Evolutionary conservation across 73 alveolate species (phyloP), one percentile per base, ranked within the genome.

Genomic region (Effrenium voratum): DNA sequence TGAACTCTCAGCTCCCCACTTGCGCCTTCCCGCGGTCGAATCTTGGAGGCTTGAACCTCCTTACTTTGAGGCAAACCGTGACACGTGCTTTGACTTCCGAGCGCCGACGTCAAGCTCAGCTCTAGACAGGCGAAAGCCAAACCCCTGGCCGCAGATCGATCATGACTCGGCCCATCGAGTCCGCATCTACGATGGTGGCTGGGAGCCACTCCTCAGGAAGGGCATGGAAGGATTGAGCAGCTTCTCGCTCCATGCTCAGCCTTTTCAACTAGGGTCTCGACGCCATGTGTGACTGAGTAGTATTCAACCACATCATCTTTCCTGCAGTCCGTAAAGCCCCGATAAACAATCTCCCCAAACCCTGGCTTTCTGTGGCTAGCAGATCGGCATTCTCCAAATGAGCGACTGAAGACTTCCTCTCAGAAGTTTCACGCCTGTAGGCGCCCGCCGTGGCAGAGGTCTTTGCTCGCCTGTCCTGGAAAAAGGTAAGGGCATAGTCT

Each of bases 111-210:
- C n/a, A n/a, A n/a, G n/a, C n/a, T n/a, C n/a, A n/a, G n/a, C 43
- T 19, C 44, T 46, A 41, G 26, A 30, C 95, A 41, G 95, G 41
- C 40, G 95, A 88, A 70, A 88, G 95, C 95, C 95, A 88, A 70
- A 88, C 95, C 30, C 95, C 95, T 5, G 95, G 95, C 85, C 95
- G 95, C 75, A 88, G 41, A 52, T 88, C 95, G 60, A 88, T 88
- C 95, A 88, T 88, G 41, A 88, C 95, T 43, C 95, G 84, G 49
- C 95, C 95, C 30, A 45, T 16, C 41, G 95, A 38, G 59, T 88
- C 95, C 12, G 50, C 52, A 49, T 88, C 95, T 30, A 63, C 36
- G 50, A 88, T 73, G 52, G 81, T 66, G 52, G 86, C 83, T 15
- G 95, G 95, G 70, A 88, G 95, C 95, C 95, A 88, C 85, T 88